Percentiles rank a stretch among this genome's conserved stretches.
phyloP scores from a whole-genome alignment of 2,329 filamentous ascomycete genomes.

The Aspergillus pseudoviridinutans region DNA sequence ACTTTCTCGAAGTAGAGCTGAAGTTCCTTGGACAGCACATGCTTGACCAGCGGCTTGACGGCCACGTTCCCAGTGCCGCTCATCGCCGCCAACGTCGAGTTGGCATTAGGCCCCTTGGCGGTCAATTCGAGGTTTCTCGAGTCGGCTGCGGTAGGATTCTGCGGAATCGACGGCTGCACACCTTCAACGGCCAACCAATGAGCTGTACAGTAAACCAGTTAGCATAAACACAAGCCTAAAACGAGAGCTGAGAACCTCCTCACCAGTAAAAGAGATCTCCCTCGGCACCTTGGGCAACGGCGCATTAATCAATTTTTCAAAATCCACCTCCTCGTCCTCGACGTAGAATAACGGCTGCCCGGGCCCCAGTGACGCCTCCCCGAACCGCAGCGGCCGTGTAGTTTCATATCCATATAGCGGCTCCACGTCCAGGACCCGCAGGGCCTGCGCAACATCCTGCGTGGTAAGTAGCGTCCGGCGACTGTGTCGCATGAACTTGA shows the following conservation, averaged over 20 bases:
- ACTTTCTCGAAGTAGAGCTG: conserved; percentile 97
- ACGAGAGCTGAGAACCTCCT: conserved; percentile 13
- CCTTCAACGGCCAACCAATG: conserved; percentile 98
- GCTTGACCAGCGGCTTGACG: conserved; percentile 89
- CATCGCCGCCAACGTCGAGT: conserved; percentile 76
- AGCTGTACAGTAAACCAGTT: conserved; percentile 49
- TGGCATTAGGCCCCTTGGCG: conserved; percentile 84
- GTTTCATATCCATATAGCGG: conserved; percentile 96
- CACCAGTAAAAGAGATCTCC: conserved; percentile 88
- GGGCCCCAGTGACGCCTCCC: conserved; percentile 87
- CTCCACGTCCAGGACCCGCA: conserved; percentile 85
- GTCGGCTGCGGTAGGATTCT: conserved; percentile 87
- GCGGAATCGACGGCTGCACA: conserved; percentile 91
- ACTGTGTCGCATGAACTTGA: conserved; percentile 93
- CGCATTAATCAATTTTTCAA: conserved; percentile 97
- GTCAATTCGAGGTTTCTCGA: conserved; percentile 78
- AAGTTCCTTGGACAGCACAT: conserved; percentile 91
- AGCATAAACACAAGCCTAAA: conserved; percentile 7
- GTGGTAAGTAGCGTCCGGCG: conserved; percentile 83
- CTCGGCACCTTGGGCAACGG: conserved; percentile 90
- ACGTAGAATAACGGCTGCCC: conserved; percentile 96
- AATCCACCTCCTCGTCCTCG: conserved; percentile 97
- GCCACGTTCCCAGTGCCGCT: conserved; percentile 78
- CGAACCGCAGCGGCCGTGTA: conserved; percentile 80
- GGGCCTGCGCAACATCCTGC: conserved; percentile 80